These are phyloP conservation scores for Apiotrichum sp. DNA, from an alignment of 1,284 basidiomycete species.

Conservation along the genomic window DNA sequence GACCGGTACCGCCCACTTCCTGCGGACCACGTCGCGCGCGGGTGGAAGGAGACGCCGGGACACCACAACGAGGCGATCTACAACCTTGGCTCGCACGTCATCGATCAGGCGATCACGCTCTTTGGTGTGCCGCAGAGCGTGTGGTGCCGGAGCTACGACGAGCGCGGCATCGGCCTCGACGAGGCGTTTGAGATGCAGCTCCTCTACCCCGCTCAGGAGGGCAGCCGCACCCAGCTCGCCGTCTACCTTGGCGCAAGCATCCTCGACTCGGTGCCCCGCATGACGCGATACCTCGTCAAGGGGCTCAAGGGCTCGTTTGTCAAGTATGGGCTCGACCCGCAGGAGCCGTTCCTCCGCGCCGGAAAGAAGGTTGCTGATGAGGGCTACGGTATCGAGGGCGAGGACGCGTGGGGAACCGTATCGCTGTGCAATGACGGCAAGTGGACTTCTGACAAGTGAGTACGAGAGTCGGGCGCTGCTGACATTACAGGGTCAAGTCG, in stretches of 20 bases:
- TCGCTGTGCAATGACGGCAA: slow-evolving; percentile 5
- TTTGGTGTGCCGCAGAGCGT: slow-evolving; percentile 68
- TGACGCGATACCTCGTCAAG: slow-evolving; percentile 59
- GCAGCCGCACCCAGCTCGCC: slow-evolving; percentile 54
- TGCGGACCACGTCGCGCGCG: slow-evolving; percentile 49
- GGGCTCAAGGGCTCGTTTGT: slow-evolving; percentile 63
- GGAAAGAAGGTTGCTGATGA: slow-evolving; percentile 18
- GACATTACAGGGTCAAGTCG: neutral
- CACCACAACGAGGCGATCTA: slow-evolving; percentile 46
- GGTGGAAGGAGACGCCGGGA: slow-evolving; percentile 50
- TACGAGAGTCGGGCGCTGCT: neutral
- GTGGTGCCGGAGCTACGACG: slow-evolving; percentile 38
- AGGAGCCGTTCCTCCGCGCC: slow-evolving; percentile 56
- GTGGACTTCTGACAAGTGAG: slow-evolving; percentile 5
- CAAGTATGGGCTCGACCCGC: slow-evolving; percentile 71
- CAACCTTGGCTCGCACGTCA: slow-evolving; percentile 52
- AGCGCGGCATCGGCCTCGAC: slow-evolving; percentile 39
- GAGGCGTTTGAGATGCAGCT: slow-evolving; percentile 58
- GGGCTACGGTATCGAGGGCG: slow-evolving; percentile 20
- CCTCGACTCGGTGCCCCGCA: slow-evolving; percentile 57
- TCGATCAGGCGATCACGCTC: slow-evolving; percentile 70
- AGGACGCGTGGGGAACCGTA: slow-evolving; percentile 20
- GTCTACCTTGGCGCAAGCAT: slow-evolving; percentile 64
- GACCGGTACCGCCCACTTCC: slow-evolving; percentile 66
- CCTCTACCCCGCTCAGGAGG: slow-evolving; percentile 54